Evolutionary conservation across 2,329 filamentous ascomycete genomes (phyloP).

Genomic region (Tolypocladium capitatum): DNA sequence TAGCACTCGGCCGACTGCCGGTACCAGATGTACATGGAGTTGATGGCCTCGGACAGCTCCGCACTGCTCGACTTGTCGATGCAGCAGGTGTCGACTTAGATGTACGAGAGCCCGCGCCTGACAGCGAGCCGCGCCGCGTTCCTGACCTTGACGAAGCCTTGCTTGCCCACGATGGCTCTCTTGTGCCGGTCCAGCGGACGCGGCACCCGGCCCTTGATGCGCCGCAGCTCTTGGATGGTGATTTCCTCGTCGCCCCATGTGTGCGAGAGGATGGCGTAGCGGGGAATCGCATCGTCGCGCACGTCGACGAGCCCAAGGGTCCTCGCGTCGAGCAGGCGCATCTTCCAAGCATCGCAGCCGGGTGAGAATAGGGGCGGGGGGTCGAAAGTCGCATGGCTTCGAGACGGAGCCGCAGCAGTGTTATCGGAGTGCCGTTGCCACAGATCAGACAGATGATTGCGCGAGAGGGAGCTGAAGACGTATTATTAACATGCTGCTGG

Average conservation of each 20-base stretch:
- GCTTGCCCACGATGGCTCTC: not conserved
- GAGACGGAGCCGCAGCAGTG: too few relatives aligned
- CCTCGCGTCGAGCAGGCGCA: not conserved
- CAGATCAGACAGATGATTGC: too few relatives aligned
- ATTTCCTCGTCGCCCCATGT: conserved; percentile 20
- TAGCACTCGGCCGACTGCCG: not conserved
- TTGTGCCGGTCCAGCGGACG: not conserved
- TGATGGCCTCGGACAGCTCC: conserved; percentile 2
- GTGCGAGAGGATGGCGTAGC: too few relatives aligned
- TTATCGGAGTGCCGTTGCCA: too few relatives aligned
- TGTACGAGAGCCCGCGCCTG: conserved; percentile 6
- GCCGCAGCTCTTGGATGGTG: conserved; percentile 7
- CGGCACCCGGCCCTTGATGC: conserved; percentile 2
- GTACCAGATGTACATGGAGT: conserved; percentile 3
- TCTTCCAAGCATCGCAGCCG: not conserved
- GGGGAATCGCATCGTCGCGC: conserved; percentile 5
- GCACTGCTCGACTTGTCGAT: conserved; percentile 4
- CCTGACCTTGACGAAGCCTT: not conserved
- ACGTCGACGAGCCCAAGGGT: conserved; percentile 13
- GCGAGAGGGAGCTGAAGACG: too few relatives aligned
- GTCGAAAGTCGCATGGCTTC: not conserved
- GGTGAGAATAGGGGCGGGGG: not conserved
- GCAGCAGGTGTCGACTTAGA: conserved; percentile 14
- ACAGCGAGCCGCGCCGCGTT: conserved; percentile 2
- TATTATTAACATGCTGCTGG: too few relatives aligned